Conservation (phyloP, 2,329 filamentous ascomycete genomes). For the Aspergillus pseudoviridinutans region DNA sequence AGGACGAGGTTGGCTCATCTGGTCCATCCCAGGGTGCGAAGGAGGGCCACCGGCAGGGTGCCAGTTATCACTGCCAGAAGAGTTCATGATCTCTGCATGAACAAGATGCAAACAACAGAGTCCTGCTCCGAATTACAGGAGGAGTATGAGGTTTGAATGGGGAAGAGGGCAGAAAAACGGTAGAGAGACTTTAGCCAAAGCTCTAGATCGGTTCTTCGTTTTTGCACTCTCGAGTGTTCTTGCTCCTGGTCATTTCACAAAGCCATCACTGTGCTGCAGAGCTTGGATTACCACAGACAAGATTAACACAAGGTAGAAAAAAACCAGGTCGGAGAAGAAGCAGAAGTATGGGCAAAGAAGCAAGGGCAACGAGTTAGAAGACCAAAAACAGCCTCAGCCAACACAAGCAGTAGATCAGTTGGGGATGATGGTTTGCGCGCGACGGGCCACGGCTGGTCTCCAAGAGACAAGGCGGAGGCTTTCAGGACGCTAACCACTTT, state of each 20-base stretch:
- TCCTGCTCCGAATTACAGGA: neutral
- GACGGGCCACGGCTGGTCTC: slow-evolving; percentile 33
- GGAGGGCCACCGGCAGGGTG: slow-evolving; percentile 38
- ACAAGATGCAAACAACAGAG: slow-evolving; percentile 7
- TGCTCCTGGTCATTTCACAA: slow-evolving; percentile 23
- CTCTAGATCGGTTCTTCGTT: slow-evolving; percentile 15
- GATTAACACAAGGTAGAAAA: neutral
- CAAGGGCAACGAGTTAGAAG: neutral
- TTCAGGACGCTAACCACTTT: slow-evolving; percentile 26
- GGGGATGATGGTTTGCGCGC: slow-evolving; percentile 34
- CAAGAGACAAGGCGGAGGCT: slow-evolving; percentile 31
- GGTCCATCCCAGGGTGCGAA: slow-evolving; percentile 41
- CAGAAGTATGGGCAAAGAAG: neutral
- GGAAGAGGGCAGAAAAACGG: neutral
- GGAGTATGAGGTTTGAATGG: neutral
- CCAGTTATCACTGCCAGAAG: slow-evolving; percentile 41
- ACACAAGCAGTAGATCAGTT: slow-evolving; percentile 16
- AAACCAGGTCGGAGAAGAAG: slow-evolving; percentile 2
- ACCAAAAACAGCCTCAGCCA: slow-evolving; percentile 6
- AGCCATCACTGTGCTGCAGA: slow-evolving; percentile 23
- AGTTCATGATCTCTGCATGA: slow-evolving; percentile 36
- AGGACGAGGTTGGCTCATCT: slow-evolving; percentile 40
- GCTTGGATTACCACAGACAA: slow-evolving; percentile 1
- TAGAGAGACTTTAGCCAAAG: slow-evolving; percentile 7
- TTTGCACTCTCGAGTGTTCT: slow-evolving; percentile 22